phyloP scores from a whole-genome alignment of 2,329 filamentous ascomycete species.

The Talaromyces funiculosus region DNA sequence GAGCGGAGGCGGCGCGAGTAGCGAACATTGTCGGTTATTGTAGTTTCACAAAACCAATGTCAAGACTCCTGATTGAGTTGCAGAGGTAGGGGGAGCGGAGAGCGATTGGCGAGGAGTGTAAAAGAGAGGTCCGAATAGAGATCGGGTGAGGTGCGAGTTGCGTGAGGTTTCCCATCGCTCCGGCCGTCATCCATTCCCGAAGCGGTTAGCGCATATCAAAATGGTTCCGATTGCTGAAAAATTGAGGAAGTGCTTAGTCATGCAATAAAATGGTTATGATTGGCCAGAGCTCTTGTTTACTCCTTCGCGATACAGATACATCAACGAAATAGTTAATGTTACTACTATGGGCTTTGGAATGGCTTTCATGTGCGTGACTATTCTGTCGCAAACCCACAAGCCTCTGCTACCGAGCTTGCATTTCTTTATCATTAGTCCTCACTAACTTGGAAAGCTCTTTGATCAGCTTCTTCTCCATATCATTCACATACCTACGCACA shows the following conservation, averaged over 20 bases:
- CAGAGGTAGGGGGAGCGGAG: constrained; percentile 3
- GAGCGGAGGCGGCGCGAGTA: constrained; percentile 42
- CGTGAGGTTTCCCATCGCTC: constrained; percentile 13
- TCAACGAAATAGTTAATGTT: too few species aligned
- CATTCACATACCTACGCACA: background rate
- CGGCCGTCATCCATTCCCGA: constrained; percentile 13
- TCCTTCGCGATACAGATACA: background rate
- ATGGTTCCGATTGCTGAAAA: background rate
- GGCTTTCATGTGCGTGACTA: background rate
- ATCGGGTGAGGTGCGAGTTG: constrained; percentile 13
- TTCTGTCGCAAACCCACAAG: background rate
- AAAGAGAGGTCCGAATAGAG: constrained; percentile 10
- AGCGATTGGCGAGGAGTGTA: constrained; percentile 12
- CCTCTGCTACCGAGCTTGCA: background rate
- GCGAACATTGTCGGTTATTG: constrained; percentile 41
- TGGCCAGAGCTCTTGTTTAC: background rate
- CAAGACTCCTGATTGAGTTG: background rate
- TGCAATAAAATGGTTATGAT: background rate
- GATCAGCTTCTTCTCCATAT: background rate
- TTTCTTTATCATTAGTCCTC: background rate
- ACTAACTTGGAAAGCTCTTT: background rate
- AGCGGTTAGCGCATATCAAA: constrained; percentile 8
- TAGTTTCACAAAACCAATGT: background rate
- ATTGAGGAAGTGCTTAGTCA: constrained; percentile 4
- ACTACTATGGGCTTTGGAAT: background rate